Conservation (phyloP, 2,329 filamentous ascomycete genomes). For the Metarhizium rileyi region DNA sequence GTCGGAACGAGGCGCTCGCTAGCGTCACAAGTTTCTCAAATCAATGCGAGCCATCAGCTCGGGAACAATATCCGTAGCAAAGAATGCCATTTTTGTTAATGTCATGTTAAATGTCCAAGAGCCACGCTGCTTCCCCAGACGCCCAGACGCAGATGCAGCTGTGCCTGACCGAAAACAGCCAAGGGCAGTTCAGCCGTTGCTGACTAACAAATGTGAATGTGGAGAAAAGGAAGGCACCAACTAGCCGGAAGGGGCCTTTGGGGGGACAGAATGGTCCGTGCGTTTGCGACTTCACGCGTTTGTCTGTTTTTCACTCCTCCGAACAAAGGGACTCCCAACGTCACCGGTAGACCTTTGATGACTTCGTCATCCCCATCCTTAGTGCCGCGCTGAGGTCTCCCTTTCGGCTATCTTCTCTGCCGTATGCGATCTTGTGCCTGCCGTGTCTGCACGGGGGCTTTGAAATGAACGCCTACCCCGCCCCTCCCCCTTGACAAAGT, state of each 20-base stretch:
- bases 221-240: conserved; percentile 3
- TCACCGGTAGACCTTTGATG: conserved; percentile 24
- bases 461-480: conserved; percentile 15
- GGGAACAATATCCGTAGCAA: neutral
- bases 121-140: conserved; percentile 6
- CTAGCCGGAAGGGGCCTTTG: neutral
- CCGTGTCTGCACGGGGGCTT: conserved; percentile 8
- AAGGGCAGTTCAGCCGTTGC: neutral
- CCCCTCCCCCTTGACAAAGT: conserved; percentile 20
- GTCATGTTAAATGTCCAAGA: neutral
- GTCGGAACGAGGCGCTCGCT: neutral
- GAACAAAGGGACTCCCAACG: conserved; percentile 18
- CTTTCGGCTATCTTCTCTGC: conserved; percentile 11
- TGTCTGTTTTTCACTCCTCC: conserved; percentile 28
- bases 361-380: conserved; percentile 16
- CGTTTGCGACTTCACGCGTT: conserved; percentile 28
- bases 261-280: conserved; percentile 11
- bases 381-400: conserved; percentile 14
- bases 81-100: neutral
- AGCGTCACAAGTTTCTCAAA: neutral
- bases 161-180: neutral
- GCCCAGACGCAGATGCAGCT: neutral
- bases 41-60: neutral
- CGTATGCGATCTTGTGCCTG: conserved; percentile 12
- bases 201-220: conserved; percentile 6